A percentile compares a stretch with the other conserved stretches of the same genome.
These are phyloP conservation scores for Globisporangium cylindrosporum DNA, from an alignment of 352 stramenopile genomes.

Conservation along the genomic window DNA sequence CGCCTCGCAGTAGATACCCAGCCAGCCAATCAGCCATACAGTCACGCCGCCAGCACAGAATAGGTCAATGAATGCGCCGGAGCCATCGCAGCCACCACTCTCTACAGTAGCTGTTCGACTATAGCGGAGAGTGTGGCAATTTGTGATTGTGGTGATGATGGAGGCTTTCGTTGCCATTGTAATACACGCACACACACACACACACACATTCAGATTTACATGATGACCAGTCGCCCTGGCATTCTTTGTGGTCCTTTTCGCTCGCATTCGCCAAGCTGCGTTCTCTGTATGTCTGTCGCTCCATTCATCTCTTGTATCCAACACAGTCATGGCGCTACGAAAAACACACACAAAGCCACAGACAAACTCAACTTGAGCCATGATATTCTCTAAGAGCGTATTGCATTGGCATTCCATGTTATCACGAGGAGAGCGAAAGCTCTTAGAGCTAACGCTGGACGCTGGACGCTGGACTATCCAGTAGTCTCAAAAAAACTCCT, in stretches of 20 bases:
- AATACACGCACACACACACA: constrained; percentile 6
- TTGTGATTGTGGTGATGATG: neutral
- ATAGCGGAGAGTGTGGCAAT: neutral
- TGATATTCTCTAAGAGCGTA: neutral
- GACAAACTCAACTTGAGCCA: neutral
- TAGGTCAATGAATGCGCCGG: neutral
- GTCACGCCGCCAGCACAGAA: neutral
- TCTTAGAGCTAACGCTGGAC: neutral
- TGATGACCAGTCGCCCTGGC: neutral
- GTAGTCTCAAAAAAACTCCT: neutral
- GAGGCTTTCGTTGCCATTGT: constrained; percentile 1
- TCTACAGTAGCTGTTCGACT: neutral
- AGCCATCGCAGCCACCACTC: neutral
- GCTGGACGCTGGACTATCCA: neutral
- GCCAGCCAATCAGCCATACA: neutral
- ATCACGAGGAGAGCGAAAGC: neutral
- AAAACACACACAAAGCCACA: neutral
- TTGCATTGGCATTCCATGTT: neutral
- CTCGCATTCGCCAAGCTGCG: neutral
- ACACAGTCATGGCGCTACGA: neutral
- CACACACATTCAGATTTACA: neutral
- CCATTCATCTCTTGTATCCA: neutral
- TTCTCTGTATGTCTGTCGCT: neutral
- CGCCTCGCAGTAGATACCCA: constrained; percentile 12
- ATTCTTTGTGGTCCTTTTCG: neutral